Base-by-base conservation (phyloP, 2,329 filamentous ascomycete species). In the Curvularia sp. region DNA sequence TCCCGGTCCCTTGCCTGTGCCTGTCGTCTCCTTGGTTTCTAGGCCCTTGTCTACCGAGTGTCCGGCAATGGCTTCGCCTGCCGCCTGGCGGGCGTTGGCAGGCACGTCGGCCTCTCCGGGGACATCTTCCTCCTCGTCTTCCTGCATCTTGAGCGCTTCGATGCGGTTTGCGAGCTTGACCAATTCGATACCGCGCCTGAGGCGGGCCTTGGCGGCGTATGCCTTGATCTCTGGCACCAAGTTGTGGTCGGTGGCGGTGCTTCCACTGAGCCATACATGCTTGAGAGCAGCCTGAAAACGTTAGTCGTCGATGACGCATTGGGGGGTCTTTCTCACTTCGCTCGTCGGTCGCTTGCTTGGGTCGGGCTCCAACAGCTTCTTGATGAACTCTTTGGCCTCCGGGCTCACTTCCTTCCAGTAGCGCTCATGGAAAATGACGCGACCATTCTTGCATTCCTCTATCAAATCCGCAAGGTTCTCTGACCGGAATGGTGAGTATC, bases 401-500 rank as follows among this genome's bases (percentile, higher is more conserved):
- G 90, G 84, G 76, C 93, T 97, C 71, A 99, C 95, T 69, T 97
- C 95, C 77, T 93, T 95, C 95, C 95, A 99, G 81, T 98, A 99
- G 56, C 94, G 88, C 75, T 97, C 93, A 77, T 99, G 95, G 86
- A 98, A 99, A 53, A 97, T 86, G 59, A 99, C 91, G 49, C 88
- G 86, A 39, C 88, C 90, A 61, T 86, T 88, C 71, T 87, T 92
- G 80, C 93, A 98, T 80, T 99, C 95, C 63, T 97, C 92, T 66
- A 99, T 96, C 65, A 99, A 84, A 71, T 98, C 95, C 65, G 90
- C 86, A 48, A 99, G 83, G 72, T 91, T 97, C 81, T 99, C 95
- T 61, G 93, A 95, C 67, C 95, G 89, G 86, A 99, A 99, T 19
- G 95, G 95, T 43, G 94, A 97, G 82, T 99, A 99, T 68, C 95